phyloP scores from a whole-genome alignment of 768 basidiomycete species.

The Phaffia australis region DNA sequence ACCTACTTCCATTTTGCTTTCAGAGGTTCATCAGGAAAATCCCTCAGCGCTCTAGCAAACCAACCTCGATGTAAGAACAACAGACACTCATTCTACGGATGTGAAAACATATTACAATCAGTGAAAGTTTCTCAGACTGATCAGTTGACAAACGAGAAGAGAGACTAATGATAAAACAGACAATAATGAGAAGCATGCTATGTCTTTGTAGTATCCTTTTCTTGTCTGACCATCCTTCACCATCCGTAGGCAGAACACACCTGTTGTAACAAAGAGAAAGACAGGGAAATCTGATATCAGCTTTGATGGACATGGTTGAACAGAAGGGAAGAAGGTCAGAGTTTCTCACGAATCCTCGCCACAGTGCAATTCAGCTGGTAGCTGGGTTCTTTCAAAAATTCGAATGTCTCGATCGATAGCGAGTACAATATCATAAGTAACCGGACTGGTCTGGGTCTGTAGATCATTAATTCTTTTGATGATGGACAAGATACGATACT shows the following conservation, averaged over 20 bases:
- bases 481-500: constrained; percentile 16
- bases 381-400: constrained; percentile 1
- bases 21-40: constrained; percentile 21
- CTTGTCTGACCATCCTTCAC: constrained; percentile 19
- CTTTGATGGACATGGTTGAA: background rate
- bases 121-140: too few relatives aligned
- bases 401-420: constrained; percentile 20
- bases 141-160: too few relatives aligned
- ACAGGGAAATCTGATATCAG: background rate
- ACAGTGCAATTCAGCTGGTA: constrained; percentile 19
- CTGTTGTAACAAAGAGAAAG: background rate
- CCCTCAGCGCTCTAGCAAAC: constrained; percentile 22
- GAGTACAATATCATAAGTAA: constrained; percentile 14
- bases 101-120: too few relatives aligned
- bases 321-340: background rate
- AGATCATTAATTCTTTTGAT: constrained; percentile 20
- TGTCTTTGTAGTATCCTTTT: constrained; percentile 21
- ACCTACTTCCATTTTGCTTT: background rate
- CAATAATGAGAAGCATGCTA: constrained; percentile 20
- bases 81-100: background rate
- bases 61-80: constrained; percentile 22
- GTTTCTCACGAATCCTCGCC: constrained; percentile 10
- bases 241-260: constrained; percentile 23
- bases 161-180: background rate
- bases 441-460: constrained; percentile 8